Base-by-base conservation (phyloP, 2,329 filamentous ascomycete species). In the Verticillium tricorpus region DNA sequence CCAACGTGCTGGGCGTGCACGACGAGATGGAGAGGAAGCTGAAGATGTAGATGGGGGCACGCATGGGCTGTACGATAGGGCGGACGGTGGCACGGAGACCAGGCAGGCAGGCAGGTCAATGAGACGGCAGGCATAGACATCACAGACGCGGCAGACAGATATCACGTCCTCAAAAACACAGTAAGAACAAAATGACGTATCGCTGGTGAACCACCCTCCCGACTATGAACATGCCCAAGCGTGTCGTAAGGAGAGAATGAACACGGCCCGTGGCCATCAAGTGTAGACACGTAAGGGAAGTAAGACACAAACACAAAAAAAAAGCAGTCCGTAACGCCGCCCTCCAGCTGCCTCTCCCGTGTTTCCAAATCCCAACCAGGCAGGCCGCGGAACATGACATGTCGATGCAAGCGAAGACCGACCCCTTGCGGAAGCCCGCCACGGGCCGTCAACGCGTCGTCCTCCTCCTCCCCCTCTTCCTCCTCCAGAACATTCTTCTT, bases 21-120 rank as follows among this genome's bases (percentile, higher is more conserved):
- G 89, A 92, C 62, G 94, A 98, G 85, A 93, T 97, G 87, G 94
- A 97, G 87, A 85, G 86, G 77, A 92, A 92, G 84, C 81, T 96
- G 77, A 90, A 88, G 83, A 96, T 97, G 74, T 80, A 80, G 81
- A 22, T 58, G 59, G 63, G 63, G 57, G 25, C 25, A 25, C 57
- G 59, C 57, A 56, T 39, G 61, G 61, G 58, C 56, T 57, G 60
- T 59, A 45, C 39, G 56, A 56, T 57, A 50, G 15, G 52, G 4
- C 12, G 9, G 52, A 2, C 12, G 9, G 12, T 56, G 52, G n/a
- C 52, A 32, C 32, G n/a, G 40, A 56, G 39, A 22, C 56, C 31
- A 50, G 37, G 58, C 52, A 57, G 57, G 60, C 60, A 52, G 40
- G 56, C 60, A 31, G 60, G 58, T 28, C 15, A 28, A 58, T 28